phyloP scores from a whole-genome alignment of 352 stramenopile genomes.

The Hyaloperonospora brassicae region DNA sequence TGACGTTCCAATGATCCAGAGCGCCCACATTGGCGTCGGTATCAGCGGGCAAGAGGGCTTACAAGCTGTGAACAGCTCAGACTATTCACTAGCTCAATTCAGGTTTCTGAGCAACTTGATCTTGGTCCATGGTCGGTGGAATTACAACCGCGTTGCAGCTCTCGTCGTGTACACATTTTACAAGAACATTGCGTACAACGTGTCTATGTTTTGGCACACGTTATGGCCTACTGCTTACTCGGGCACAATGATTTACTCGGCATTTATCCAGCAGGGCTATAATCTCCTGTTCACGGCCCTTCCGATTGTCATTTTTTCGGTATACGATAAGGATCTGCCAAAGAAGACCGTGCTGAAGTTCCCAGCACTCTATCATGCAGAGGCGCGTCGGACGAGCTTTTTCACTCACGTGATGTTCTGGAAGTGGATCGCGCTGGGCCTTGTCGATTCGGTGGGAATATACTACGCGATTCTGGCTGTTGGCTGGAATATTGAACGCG shows the following conservation, averaged over 20 bases:
- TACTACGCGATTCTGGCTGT: conserved; percentile 50
- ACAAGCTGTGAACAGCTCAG: conserved; percentile 88
- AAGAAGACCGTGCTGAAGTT: conserved; percentile 56
- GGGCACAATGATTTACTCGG: conserved; percentile 81
- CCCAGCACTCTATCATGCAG: conserved; percentile 60
- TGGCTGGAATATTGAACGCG: conserved; percentile 50
- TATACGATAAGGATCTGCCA: conserved; percentile 73
- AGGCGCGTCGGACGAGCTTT: conserved; percentile 41
- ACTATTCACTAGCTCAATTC: conserved; percentile 82
- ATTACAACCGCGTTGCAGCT: conserved; percentile 79
- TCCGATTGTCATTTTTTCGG: conserved; percentile 85
- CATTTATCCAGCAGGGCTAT: conserved; percentile 86
- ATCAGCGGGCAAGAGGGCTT: conserved; percentile 98
- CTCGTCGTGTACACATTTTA: conserved; percentile 89
- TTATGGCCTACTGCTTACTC: conserved; percentile 87
- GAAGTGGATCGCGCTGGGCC: conserved; percentile 71
- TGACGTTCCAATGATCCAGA: conserved; percentile 88
- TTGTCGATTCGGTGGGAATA: conserved; percentile 74
- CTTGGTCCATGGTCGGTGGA: conserved; percentile 77
- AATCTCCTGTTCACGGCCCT: conserved; percentile 94
- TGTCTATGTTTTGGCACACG: conserved; percentile 88
- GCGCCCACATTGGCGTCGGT: conserved; percentile 83
- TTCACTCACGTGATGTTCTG: conserved; percentile 82
- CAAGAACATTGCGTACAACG: conserved; percentile 89
- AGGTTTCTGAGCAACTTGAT: conserved; percentile 68